Conservation (phyloP, 176 grass and related monocot genomes). For the Typha latifolia region DNA sequence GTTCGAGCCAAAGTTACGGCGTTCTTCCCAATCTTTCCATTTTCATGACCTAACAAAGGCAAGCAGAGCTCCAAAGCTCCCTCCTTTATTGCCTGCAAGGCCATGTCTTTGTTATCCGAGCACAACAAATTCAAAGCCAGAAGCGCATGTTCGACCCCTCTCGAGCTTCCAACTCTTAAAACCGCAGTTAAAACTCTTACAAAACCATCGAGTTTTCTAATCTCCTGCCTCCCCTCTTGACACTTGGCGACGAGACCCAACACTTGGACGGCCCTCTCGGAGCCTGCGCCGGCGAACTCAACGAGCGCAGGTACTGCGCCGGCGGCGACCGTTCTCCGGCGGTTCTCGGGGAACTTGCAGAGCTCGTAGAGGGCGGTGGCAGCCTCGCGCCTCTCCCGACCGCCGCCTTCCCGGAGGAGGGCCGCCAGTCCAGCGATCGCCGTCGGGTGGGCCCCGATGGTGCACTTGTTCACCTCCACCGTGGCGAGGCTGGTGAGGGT, state of each 20-base stretch:
- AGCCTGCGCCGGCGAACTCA: conserved; percentile 48
- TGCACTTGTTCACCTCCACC: conserved; percentile 92
- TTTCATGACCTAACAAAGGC: conserved; percentile 44
- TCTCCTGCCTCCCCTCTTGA: conserved; percentile 68
- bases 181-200: conserved; percentile 36
- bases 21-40: conserved; percentile 81
- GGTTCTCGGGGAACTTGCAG: conserved; percentile 82
- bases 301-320: conserved; percentile 44
- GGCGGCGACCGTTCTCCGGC: conserved; percentile 47
- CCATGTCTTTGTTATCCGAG: conserved; percentile 36
- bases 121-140: conserved; percentile 68
- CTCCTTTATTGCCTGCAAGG: conserved; percentile 48
- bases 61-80: conserved; percentile 57
- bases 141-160: conserved; percentile 68
- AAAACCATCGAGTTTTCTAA: conserved; percentile 35
- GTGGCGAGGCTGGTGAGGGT: conserved; percentile 80
- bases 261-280: conserved; percentile 75
- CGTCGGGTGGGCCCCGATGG: conserved; percentile 59
- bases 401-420: conserved; percentile 38
- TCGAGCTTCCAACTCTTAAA: conserved; percentile 38
- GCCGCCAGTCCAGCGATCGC: conserved; percentile 44
- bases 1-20: conserved; percentile 51
- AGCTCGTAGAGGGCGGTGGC: conserved; percentile 85
- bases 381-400: conserved; percentile 61
- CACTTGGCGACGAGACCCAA: conserved; percentile 61